Percentiles rank a stretch among this genome's conserved stretches.
These are phyloP conservation scores for Knufia petricola DNA, from an alignment of 2,329 filamentous ascomycete species.

Conservation along the genomic window DNA sequence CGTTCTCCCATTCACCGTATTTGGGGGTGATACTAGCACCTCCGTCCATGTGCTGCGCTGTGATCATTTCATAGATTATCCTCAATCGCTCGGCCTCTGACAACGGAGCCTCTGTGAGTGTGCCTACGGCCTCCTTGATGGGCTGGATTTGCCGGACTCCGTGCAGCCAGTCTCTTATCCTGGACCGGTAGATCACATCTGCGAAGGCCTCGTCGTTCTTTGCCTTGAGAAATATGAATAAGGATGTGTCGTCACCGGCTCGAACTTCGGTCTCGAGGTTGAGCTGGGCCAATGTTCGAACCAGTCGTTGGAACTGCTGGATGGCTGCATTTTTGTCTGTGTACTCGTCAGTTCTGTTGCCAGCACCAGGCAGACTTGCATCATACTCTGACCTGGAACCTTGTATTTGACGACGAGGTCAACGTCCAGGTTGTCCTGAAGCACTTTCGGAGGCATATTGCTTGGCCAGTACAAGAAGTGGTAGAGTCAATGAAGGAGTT, in stretches of 20 bases:
- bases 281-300: slow-evolving; percentile 63
- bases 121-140: slow-evolving; percentile 57
- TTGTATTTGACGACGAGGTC: slow-evolving; percentile 83
- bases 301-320: slow-evolving; percentile 65
- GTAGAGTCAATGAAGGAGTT: slow-evolving; percentile 1
- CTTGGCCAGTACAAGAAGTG: slow-evolving; percentile 8
- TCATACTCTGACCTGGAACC: slow-evolving; percentile 52
- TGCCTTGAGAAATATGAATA: slow-evolving; percentile 76
- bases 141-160: slow-evolving; percentile 73
- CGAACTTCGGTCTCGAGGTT: slow-evolving; percentile 86
- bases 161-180: slow-evolving; percentile 89
- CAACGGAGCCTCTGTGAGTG: slow-evolving; percentile 64
- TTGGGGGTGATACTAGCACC: slow-evolving; percentile 68
- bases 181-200: slow-evolving; percentile 74
- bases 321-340: slow-evolving; percentile 60
- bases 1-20: slow-evolving; percentile 60
- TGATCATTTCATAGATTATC: slow-evolving; percentile 77
- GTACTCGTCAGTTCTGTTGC: slow-evolving; percentile 13
- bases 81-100: slow-evolving; percentile 82
- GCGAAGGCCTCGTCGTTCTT: slow-evolving; percentile 65
- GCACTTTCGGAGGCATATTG: slow-evolving; percentile 17
- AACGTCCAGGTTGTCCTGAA: slow-evolving; percentile 52
- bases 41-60: slow-evolving; percentile 60
- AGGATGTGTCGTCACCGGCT: slow-evolving; percentile 60
- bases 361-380: neutral